Evolutionary conservation across 495 filamentous ascomycete species (phyloP), one percentile per base, ranked within the genome.

Genomic region (Haplographium delicatum): DNA sequence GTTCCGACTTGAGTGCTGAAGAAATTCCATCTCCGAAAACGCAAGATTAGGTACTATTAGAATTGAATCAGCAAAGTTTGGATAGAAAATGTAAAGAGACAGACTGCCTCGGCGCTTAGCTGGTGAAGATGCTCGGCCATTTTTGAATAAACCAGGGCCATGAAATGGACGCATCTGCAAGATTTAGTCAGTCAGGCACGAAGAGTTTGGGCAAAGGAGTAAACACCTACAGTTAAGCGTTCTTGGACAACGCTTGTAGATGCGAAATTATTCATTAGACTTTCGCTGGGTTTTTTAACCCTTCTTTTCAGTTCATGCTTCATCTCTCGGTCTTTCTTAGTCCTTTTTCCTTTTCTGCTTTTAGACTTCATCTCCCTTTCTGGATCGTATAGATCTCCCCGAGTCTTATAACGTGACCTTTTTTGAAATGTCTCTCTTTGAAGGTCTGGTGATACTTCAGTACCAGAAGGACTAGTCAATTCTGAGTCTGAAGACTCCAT

Each of bases 11-110:
- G 61, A 50, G 3, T 61, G 57, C 20, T 60, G 62, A 25, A 86
- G 72, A 56, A 88, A 87, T 13, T 71, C 70, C 70, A 83, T 81
- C 55, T 86, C 79, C 1, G 79, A 84, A 62, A 88, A 90, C 1
- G 76, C 69, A 35, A 85, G 71, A 58, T 86, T 79, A 25, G 79
- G 72, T 35, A 85, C 82, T 85, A 57, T 63, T 28, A 58, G 47
- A 22, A 1, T 24, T 43, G 16, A 3, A 22, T 34, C 15, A 23
- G 23, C 13, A 1, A 25, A 5, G 26, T 23, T 51, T 26, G 38
- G 18, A 44, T 15, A 10, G 33, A 25, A 37, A n/a, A n/a, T n/a
- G n/a, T n/a, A n/a, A n/a, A n/a, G n/a, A 15, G 28, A 57, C 43
- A 27, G 46, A 62, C 39, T 26, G 15, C 54, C 48, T 26, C 43